These are phyloP conservation scores for Pseudonitzschia delicatissima DNA, from an alignment of 108 stramenopile genomes.

Conservation along the genomic window DNA sequence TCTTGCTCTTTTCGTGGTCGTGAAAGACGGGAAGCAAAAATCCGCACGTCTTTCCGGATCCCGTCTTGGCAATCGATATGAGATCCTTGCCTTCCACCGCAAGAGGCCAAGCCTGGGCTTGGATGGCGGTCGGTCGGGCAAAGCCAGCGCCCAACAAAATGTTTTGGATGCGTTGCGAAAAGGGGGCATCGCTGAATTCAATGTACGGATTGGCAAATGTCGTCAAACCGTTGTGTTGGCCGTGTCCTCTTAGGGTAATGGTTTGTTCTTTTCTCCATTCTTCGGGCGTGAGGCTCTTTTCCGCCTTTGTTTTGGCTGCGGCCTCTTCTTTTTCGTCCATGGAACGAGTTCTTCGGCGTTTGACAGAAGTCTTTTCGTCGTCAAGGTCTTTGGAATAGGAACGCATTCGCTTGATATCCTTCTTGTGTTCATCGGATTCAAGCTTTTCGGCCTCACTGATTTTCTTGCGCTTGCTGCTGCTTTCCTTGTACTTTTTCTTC, in stretches of 20 bases:
- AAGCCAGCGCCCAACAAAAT: slow-evolving; percentile 80
- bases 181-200: slow-evolving; percentile 78
- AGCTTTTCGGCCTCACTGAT: slow-evolving; percentile 55
- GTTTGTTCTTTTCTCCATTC: slow-evolving; percentile 79
- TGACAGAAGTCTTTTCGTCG: slow-evolving; percentile 24
- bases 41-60: slow-evolving; percentile 95
- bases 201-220: slow-evolving; percentile 63
- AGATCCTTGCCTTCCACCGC: slow-evolving; percentile 87
- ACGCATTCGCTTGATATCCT: slow-evolving; percentile 77
- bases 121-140: slow-evolving; percentile 77
- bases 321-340: slow-evolving; percentile 81
- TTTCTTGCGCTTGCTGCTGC: slow-evolving; percentile 37
- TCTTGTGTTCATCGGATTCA: slow-evolving; percentile 49
- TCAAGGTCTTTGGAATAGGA: slow-evolving; percentile 66
- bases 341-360: slow-evolving; percentile 74
- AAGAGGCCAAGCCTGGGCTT: slow-evolving; percentile 93
- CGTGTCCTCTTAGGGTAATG: slow-evolving; percentile 72
- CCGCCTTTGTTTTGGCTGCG: slow-evolving; percentile 33
- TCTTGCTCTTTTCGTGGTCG: slow-evolving; percentile 46
- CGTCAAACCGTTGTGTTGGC: slow-evolving; percentile 23
- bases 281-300: slow-evolving; percentile 51
- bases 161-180: slow-evolving; percentile 55
- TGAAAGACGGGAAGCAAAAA: slow-evolving; percentile 95
- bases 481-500: slow-evolving; percentile 31
- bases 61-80: slow-evolving; percentile 98